Percentiles rank a stretch among this genome's conserved stretches.
Conservation (phyloP, 2,329 filamentous ascomycete species). For the Apiospora sp. region DNA sequence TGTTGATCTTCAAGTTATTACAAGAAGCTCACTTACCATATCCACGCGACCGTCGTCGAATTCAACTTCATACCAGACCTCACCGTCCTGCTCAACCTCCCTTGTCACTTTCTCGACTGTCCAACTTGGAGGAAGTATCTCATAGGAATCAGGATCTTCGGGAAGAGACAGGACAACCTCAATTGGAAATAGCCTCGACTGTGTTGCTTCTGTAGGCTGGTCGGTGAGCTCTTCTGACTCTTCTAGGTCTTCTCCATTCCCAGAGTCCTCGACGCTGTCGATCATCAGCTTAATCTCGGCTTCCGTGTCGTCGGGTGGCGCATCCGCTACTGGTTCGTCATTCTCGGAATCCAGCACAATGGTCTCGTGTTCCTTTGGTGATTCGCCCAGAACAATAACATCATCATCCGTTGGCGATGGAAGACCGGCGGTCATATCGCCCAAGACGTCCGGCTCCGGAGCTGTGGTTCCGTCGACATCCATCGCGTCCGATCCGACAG, state of each 20-base stretch:
- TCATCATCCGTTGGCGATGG: neutral
- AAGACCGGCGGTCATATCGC: neutral
- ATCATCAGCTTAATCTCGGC: neutral
- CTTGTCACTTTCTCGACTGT: slow-evolving; percentile 48
- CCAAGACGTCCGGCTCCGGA: neutral
- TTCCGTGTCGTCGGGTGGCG: neutral
- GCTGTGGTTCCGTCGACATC: neutral
- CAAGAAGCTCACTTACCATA: slow-evolving; percentile 49
- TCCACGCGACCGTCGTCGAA: slow-evolving; percentile 56
- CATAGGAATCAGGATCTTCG: slow-evolving; percentile 36
- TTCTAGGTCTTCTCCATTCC: neutral
- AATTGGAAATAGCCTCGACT: slow-evolving; percentile 34
- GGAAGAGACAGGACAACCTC: slow-evolving; percentile 41
- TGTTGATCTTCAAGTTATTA: slow-evolving; percentile 27
- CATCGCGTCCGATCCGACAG: neutral
- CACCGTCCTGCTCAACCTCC: slow-evolving; percentile 37
- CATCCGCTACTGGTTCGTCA: neutral
- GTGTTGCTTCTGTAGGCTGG: neutral
- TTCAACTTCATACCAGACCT: slow-evolving; percentile 48
- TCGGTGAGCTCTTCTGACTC: neutral
- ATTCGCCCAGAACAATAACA: neutral
- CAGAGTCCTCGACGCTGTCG: neutral
- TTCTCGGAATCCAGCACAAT: neutral
- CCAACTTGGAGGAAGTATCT: slow-evolving; percentile 43
- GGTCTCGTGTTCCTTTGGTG: neutral